Percentiles rank a stretch among this genome's conserved stretches.
Evolutionary conservation across 768 basidiomycete genomes (phyloP).

Genomic region (Neoboletus subvelutipes): DNA sequence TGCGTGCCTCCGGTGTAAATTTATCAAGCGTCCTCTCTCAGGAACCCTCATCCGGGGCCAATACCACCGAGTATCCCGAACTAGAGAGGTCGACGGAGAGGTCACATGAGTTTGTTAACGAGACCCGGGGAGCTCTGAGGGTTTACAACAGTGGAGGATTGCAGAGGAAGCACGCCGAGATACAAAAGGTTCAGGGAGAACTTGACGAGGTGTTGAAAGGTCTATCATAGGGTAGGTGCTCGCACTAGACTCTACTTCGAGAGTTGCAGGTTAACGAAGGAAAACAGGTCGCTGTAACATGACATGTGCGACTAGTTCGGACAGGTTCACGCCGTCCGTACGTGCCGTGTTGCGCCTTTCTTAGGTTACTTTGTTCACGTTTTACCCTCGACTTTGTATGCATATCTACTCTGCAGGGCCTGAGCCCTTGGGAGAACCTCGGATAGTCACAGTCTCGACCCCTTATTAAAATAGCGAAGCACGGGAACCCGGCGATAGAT

Average conservation of each 20-base stretch:
- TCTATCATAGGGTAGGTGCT: slow-evolving; percentile 24
- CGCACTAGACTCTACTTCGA: neutral
- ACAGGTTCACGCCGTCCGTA: neutral
- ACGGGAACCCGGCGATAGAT: slow-evolving; percentile 11
- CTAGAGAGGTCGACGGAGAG: slow-evolving; percentile 29
- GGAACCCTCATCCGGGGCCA: neutral
- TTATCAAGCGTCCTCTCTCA: slow-evolving; percentile 33
- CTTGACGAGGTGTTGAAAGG: slow-evolving; percentile 52
- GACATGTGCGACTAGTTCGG: neutral
- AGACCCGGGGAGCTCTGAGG: slow-evolving; percentile 55
- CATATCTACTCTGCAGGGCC: neutral
- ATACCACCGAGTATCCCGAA: slow-evolving; percentile 12
- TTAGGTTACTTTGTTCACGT: neutral
- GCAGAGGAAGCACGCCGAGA: slow-evolving; percentile 48
- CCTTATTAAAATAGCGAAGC: slow-evolving; percentile 2
- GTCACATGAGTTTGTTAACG: slow-evolving; percentile 60
- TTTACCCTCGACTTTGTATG: neutral
- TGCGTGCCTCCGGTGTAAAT: slow-evolving; percentile 57
- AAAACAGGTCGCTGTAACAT: neutral
- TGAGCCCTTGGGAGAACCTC: neutral
- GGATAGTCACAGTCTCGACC: neutral
- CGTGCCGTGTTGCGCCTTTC: neutral
- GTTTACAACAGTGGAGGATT: slow-evolving; percentile 45
- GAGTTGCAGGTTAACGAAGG: neutral
- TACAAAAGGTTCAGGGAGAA: slow-evolving; percentile 55